Evolutionary conservation across 306 rosid species (phyloP).

Genomic region (Corylus avellana): DNA sequence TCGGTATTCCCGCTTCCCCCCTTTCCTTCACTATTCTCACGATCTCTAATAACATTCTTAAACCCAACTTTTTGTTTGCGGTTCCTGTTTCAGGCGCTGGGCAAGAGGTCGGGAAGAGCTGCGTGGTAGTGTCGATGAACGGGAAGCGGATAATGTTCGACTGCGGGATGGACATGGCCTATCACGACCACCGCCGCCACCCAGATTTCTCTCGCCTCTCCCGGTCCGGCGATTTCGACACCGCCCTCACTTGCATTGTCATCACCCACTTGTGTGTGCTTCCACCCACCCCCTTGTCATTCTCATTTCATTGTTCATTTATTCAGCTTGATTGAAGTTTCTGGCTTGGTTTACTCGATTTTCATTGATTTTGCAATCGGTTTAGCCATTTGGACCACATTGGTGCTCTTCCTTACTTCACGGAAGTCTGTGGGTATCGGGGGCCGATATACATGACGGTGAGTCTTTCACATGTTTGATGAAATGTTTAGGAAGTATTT

Average conservation of each 20-base stretch:
- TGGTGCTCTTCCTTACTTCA: constrained; percentile 86
- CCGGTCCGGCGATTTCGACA: constrained; percentile 37
- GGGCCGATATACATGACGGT: constrained; percentile 99
- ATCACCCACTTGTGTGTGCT: constrained; percentile 79
- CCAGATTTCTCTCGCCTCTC: constrained; percentile 77
- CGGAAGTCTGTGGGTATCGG: constrained; percentile 78
- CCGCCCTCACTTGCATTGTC: constrained; percentile 65
- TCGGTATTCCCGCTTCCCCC: constrained; percentile 40
- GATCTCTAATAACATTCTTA: background rate
- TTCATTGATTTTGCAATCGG: constrained; percentile 18
- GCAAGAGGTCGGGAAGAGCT: constrained; percentile 96
- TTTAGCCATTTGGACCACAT: constrained; percentile 85
- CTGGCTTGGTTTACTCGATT: constrained; percentile 1
- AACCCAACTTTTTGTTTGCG: background rate
- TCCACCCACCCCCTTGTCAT: background rate
- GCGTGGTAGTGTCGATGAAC: constrained; percentile 76
- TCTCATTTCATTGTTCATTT: background rate
- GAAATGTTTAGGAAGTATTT: constrained; percentile 28
- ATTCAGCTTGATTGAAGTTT: background rate
- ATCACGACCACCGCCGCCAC: constrained; percentile 66
- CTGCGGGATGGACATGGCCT: constrained; percentile 91
- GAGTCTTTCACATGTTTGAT: constrained; percentile 37
- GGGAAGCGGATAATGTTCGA: constrained; percentile 94
- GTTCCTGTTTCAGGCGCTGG: constrained; percentile 68
- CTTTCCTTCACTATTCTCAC: background rate